Evolutionary conservation across 2,329 filamentous ascomycete genomes (phyloP).

Genomic region (Lecanicillium sp.): DNA sequence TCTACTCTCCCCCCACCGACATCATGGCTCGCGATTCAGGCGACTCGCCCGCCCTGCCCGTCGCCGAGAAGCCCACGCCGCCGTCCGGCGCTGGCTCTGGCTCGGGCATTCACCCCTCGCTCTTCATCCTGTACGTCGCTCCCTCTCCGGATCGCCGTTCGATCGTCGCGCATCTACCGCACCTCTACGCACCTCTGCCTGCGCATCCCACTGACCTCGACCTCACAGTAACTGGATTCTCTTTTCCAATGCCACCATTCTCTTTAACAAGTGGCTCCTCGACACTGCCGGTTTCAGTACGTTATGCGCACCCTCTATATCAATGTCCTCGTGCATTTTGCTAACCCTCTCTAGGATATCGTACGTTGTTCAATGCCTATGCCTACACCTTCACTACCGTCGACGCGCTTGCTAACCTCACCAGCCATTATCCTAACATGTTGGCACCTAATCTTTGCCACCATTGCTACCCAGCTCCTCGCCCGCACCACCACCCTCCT

Average conservation of each 20-base stretch:
- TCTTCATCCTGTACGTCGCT: constrained; percentile 26
- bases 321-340: constrained; percentile 20
- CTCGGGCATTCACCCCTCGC: constrained; percentile 27
- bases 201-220: neutral
- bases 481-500: constrained; percentile 58
- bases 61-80: constrained; percentile 23
- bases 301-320: constrained; percentile 27
- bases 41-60: constrained; percentile 10
- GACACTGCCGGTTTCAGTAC: constrained; percentile 68
- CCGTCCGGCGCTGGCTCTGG: constrained; percentile 12
- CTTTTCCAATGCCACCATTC: constrained; percentile 76
- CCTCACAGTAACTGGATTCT: constrained; percentile 64
- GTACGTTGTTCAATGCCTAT: too few relatives aligned
- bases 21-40: constrained; percentile 6
- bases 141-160: neutral
- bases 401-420: constrained; percentile 1
- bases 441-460: constrained; percentile 64
- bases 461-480: constrained; percentile 58
- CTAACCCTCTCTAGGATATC: constrained; percentile 25
- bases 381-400: neutral
- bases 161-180: too few relatives aligned
- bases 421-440: constrained; percentile 54
- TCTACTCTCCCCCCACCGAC: too few relatives aligned
- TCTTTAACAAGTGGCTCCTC: constrained; percentile 91
- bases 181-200: too few relatives aligned